These are phyloP conservation scores for Colletotrichum musae DNA, from an alignment of 2,329 filamentous ascomycete species.

Conservation along the genomic window DNA sequence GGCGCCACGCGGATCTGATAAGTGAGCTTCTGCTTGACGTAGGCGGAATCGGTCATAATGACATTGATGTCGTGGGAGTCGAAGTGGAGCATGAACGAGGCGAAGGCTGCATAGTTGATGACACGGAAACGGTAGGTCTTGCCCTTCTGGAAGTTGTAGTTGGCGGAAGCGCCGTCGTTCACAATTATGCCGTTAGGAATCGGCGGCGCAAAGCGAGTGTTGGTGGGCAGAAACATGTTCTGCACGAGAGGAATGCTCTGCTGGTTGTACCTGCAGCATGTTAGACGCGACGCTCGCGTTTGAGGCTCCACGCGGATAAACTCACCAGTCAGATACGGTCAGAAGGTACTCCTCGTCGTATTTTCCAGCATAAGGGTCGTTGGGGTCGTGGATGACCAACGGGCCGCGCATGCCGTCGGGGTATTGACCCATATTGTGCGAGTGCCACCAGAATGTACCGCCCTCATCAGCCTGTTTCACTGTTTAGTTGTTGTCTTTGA, in stretches of 20 bases:
- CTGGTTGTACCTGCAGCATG: slow-evolving; percentile 56
- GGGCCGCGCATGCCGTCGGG: slow-evolving; percentile 76
- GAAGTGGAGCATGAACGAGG: slow-evolving; percentile 60
- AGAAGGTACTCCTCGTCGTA: slow-evolving; percentile 73
- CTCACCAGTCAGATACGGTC: slow-evolving; percentile 54
- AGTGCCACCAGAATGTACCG: slow-evolving; percentile 71
- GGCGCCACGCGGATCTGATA: slow-evolving; percentile 58
- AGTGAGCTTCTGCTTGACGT: slow-evolving; percentile 53
- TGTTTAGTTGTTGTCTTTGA: neutral
- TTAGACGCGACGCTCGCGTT: slow-evolving; percentile 6
- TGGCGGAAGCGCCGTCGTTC: slow-evolving; percentile 57
- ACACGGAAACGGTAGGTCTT: slow-evolving; percentile 64
- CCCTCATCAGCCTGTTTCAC: slow-evolving; percentile 48
- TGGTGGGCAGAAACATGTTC: slow-evolving; percentile 57
- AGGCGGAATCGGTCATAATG: slow-evolving; percentile 61
- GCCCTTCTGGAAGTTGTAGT: slow-evolving; percentile 55
- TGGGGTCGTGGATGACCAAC: slow-evolving; percentile 72
- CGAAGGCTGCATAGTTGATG: slow-evolving; percentile 62
- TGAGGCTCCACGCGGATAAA: neutral
- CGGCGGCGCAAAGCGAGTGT: slow-evolving; percentile 57
- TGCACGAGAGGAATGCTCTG: slow-evolving; percentile 55
- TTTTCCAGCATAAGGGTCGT: slow-evolving; percentile 64
- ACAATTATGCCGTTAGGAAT: slow-evolving; percentile 57
- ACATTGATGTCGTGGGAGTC: slow-evolving; percentile 60
- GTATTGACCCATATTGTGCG: slow-evolving; percentile 75